A percentile compares a stretch with the other conserved stretches of the same genome.
These are phyloP conservation scores for Novymonas esmeraldas DNA, from an alignment of 208 protist species.

Conservation along the genomic window DNA sequence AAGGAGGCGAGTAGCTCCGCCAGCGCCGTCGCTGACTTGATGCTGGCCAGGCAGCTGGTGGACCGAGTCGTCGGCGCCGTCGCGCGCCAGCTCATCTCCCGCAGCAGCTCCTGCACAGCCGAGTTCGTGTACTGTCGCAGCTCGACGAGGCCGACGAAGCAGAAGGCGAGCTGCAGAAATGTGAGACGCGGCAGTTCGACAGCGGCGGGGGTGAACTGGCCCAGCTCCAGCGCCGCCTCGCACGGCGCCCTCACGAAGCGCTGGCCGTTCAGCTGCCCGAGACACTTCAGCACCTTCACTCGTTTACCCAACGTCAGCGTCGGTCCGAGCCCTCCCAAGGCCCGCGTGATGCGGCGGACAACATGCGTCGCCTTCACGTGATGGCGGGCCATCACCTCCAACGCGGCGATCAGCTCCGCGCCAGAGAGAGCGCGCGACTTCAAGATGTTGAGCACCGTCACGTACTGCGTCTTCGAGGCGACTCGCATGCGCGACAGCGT, in stretches of 20 bases:
- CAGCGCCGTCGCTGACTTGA: slow-evolving; percentile 43
- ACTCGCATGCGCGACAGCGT: slow-evolving; percentile 59
- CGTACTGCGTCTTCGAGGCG: slow-evolving; percentile 42
- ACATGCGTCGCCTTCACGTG: slow-evolving; percentile 44
- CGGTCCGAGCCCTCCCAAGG: slow-evolving; percentile 30
- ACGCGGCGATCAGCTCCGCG: slow-evolving; percentile 47
- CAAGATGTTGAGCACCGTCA: slow-evolving; percentile 35
- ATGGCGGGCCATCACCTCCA: slow-evolving; percentile 61
- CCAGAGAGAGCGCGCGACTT: slow-evolving; percentile 39
- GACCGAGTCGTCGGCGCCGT: neutral
- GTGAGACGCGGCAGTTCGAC: slow-evolving; percentile 44
- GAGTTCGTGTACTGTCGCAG: slow-evolving; percentile 60
- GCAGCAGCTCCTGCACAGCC: slow-evolving; percentile 33
- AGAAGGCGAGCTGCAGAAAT: slow-evolving; percentile 44
- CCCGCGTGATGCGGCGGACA: slow-evolving; percentile 30
- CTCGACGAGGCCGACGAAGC: slow-evolving; percentile 55
- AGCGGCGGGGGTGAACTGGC: slow-evolving; percentile 31
- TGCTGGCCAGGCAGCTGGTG: neutral
- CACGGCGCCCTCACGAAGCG: slow-evolving; percentile 45
- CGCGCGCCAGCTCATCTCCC: slow-evolving; percentile 15
- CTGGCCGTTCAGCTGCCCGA: slow-evolving; percentile 50
- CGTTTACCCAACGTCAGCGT: slow-evolving; percentile 37
- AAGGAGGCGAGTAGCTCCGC: slow-evolving; percentile 40
- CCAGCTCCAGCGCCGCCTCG: slow-evolving; percentile 21
- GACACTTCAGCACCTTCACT: slow-evolving; percentile 51